Evolutionary conservation across 2,329 filamentous ascomycete species (phyloP).

Genomic region (Penicillium sp.): DNA sequence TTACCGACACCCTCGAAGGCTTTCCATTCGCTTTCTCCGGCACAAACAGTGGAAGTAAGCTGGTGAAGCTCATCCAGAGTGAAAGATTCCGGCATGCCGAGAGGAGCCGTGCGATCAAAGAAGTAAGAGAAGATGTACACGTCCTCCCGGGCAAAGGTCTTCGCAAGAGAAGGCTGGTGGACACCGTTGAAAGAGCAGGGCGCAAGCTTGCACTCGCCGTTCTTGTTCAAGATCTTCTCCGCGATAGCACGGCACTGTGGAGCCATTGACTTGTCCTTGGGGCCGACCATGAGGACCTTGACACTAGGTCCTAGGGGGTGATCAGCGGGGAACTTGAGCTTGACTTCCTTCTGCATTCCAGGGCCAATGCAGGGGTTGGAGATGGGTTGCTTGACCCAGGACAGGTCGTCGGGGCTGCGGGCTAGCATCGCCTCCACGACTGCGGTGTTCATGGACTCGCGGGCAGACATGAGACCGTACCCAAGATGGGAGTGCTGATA

Average conservation of each 20-base stretch:
- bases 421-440: constrained; percentile 69
- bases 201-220: constrained; percentile 70
- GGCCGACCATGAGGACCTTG: constrained; percentile 83
- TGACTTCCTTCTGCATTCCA: constrained; percentile 69
- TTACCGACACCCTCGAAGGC: constrained; percentile 72
- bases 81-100: constrained; percentile 98
- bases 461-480: constrained; percentile 93
- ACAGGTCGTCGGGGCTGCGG: constrained; percentile 55
- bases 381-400: constrained; percentile 69
- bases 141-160: constrained; percentile 88
- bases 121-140: constrained; percentile 98
- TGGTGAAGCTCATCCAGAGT: constrained; percentile 86
- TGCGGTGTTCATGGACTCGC: constrained; percentile 74
- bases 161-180: constrained; percentile 84
- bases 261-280: constrained; percentile 62
- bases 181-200: constrained; percentile 99
- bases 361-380: constrained; percentile 82
- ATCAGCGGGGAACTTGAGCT: constrained; percentile 63
- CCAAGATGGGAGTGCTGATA: constrained; percentile 98
- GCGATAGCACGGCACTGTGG: constrained; percentile 86
- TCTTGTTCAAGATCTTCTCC: constrained; percentile 88
- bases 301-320: constrained; percentile 63
- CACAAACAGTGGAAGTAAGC: constrained; percentile 78
- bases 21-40: constrained; percentile 72
- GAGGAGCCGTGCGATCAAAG: constrained; percentile 85